These are phyloP conservation scores for Hypoxylon sp. DNA, from an alignment of 2,329 filamentous ascomycete species.

Conservation along the genomic window DNA sequence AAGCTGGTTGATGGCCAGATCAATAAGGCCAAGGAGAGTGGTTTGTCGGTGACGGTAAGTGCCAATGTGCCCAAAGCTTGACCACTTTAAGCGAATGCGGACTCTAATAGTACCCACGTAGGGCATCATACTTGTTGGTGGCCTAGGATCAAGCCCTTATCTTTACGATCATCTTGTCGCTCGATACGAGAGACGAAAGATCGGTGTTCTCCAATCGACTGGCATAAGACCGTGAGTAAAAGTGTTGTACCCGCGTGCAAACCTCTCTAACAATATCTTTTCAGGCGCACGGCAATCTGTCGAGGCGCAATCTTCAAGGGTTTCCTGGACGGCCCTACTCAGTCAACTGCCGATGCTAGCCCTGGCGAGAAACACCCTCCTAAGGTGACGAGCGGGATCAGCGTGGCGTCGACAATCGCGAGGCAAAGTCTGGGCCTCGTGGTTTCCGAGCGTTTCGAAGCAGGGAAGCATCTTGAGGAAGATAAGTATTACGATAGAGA, in stretches of 20 bases:
- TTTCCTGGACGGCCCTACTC: conserved; percentile 15
- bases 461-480: background rate
- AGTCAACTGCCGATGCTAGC: conserved; percentile 1
- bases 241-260: too few species aligned
- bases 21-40: conserved; percentile 1
- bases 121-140: conserved; percentile 43
- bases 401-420: background rate
- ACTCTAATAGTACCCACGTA: background rate
- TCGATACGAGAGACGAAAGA: background rate
- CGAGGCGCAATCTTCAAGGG: conserved; percentile 37
- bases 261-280: background rate
- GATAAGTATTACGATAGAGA: conserved; percentile 1
- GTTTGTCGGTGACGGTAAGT: background rate
- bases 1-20: conserved; percentile 32
- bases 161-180: conserved; percentile 24
- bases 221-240: conserved; percentile 4
- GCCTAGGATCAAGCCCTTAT: conserved; percentile 38
- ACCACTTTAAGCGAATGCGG: background rate
- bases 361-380: background rate
- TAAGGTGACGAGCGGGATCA: conserved; percentile 1
- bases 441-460: background rate
- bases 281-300: conserved; percentile 43
- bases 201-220: conserved; percentile 23
- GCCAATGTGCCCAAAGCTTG: background rate
- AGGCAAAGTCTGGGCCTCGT: conserved; percentile 1